These are phyloP conservation scores for Cicer chorassanicum DNA, from an alignment of 306 rosid genomes.

Conservation along the genomic window DNA sequence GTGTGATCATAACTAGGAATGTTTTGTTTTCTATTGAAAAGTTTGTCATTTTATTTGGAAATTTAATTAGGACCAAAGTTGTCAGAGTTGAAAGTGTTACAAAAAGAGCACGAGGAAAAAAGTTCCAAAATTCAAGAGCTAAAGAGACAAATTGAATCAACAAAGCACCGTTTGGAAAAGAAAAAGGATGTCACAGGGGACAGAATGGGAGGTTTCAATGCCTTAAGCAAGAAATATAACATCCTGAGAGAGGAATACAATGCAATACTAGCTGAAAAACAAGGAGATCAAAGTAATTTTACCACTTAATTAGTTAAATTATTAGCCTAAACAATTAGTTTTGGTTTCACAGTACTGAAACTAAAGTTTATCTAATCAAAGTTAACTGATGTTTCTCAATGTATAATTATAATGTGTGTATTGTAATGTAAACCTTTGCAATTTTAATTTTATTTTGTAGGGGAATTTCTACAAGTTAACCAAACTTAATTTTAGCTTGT, in stretches of 20 bases:
- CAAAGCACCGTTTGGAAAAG: conserved; percentile 54
- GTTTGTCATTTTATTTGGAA: conserved; percentile 4
- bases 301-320: not conserved
- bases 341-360: not conserved
- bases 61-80: conserved; percentile 30
- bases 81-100: conserved; percentile 51
- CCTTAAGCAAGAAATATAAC: conserved; percentile 51
- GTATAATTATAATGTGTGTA: no score
- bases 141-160: conserved; percentile 50
- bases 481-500: no score
- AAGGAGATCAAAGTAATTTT: conserved; percentile 41
- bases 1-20: not conserved
- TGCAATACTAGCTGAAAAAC: conserved; percentile 45
- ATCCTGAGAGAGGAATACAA: conserved; percentile 58
- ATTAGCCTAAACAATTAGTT: not conserved
- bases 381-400: no score
- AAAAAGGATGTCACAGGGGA: conserved; percentile 41
- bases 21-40: conserved; percentile 9
- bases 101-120: conserved; percentile 55
- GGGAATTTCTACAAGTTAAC: no score
- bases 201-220: conserved; percentile 50
- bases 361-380: no score
- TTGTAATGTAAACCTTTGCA: no score
- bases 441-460: no score
- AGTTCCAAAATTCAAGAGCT: conserved; percentile 53